phyloP scores from a whole-genome alignment of 441 rosid species.

The Pelargonium fulgidum region DNA sequence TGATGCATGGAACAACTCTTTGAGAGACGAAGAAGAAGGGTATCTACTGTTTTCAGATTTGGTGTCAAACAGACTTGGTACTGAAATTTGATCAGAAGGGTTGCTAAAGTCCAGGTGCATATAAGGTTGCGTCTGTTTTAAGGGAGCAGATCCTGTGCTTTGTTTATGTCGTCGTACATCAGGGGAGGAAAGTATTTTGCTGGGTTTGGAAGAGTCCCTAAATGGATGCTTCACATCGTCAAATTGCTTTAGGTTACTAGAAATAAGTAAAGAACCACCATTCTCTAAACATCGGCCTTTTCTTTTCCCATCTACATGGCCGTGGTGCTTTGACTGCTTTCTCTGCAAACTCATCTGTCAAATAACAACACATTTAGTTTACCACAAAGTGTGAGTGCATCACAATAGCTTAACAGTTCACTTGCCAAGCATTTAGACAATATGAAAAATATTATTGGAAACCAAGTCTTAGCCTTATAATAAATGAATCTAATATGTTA shows the following conservation, averaged over 20 bases:
- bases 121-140: constrained; percentile 25
- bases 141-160: constrained; percentile 25
- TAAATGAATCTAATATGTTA: too few relatives aligned
- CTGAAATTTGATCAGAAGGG: constrained; percentile 45
- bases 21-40: constrained; percentile 28
- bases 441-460: too few relatives aligned
- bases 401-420: neutral
- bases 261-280: constrained; percentile 35
- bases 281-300: constrained; percentile 31
- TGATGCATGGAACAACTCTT: constrained; percentile 54
- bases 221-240: constrained; percentile 24
- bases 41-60: constrained; percentile 43
- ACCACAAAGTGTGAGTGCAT: neutral
- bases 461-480: too few relatives aligned
- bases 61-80: constrained; percentile 39
- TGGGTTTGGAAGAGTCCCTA: constrained; percentile 20
- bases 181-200: constrained; percentile 26
- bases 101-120: constrained; percentile 28
- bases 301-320: constrained; percentile 38
- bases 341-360: constrained; percentile 41
- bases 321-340: constrained; percentile 36
- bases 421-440: too few relatives aligned
- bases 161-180: constrained; percentile 26
- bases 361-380: constrained; percentile 17
- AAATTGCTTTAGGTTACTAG: constrained; percentile 31